phyloP scores from a whole-genome alignment of 768 basidiomycete species.

The Termitomyces sp. region DNA sequence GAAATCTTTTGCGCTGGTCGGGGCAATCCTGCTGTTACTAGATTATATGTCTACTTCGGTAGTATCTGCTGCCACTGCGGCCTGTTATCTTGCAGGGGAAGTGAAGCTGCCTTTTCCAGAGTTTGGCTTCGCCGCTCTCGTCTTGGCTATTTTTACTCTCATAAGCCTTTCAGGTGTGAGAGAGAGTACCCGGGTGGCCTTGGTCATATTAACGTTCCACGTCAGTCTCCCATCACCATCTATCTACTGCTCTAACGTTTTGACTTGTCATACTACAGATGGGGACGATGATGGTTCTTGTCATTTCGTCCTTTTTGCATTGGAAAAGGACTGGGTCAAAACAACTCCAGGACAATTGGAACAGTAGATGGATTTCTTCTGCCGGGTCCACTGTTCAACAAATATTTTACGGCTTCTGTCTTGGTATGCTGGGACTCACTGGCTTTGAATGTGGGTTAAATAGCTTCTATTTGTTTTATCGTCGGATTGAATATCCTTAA shows the following conservation, averaged over 20 bases:
- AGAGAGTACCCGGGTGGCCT: constrained; percentile 60
- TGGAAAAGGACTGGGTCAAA: constrained; percentile 48
- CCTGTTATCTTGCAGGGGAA: constrained; percentile 63
- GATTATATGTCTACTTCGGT: constrained; percentile 68
- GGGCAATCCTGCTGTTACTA: constrained; percentile 49
- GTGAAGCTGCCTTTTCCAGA: constrained; percentile 52
- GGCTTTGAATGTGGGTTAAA: constrained; percentile 56
- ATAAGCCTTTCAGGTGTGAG: constrained; percentile 56
- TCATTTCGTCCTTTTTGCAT: constrained; percentile 41
- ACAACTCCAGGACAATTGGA: constrained; percentile 58
- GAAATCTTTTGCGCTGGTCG: constrained; percentile 35
- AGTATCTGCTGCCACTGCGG: constrained; percentile 70
- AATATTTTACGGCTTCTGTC: constrained; percentile 62
- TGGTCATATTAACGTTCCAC: constrained; percentile 58
- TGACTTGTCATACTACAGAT: constrained; percentile 30
- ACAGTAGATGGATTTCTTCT: constrained; percentile 27
- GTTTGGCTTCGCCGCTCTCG: constrained; percentile 46
- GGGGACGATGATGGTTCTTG: constrained; percentile 51
- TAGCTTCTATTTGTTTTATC: not conserved
- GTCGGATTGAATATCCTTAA: not conserved
- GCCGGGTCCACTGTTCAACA: constrained; percentile 34
- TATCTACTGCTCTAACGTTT: not conserved
- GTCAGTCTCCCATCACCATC: constrained; percentile 28
- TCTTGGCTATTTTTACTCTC: constrained; percentile 51
- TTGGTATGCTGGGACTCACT: constrained; percentile 70